A percentile compares a stretch with the other conserved stretches of the same genome.
Evolutionary conservation across 1,139 yeast species (phyloP).

Genomic region (Kodamaea fungicola): DNA sequence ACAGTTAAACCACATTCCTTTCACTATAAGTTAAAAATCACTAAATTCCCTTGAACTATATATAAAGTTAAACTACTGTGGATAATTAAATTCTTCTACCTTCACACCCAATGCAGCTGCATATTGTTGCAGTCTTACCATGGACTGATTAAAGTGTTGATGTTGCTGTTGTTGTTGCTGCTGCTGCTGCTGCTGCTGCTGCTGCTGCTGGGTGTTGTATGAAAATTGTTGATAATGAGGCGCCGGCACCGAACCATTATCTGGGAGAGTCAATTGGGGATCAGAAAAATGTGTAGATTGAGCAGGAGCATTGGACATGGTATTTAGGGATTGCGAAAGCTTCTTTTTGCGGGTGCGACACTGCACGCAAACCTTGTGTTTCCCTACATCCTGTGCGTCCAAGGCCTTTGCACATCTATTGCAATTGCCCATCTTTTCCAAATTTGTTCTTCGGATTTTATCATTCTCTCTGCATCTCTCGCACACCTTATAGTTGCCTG

Average conservation of each 20-base stretch:
- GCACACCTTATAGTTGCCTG: constrained; percentile 54
- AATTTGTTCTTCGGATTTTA: constrained; percentile 50
- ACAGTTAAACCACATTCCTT: too few species aligned
- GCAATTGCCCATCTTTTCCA: constrained; percentile 58
- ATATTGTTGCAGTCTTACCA: constrained; percentile 13
- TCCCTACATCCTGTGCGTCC: constrained; percentile 42
- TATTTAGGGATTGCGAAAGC: constrained; percentile 14
- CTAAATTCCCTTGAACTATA: neutral
- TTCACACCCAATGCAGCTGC: constrained; percentile 8
- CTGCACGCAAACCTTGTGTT: constrained; percentile 51
- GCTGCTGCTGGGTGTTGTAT: constrained; percentile 12
- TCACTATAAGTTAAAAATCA: too few species aligned
- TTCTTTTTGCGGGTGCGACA: constrained; percentile 56
- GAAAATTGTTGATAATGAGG: constrained; percentile 8
- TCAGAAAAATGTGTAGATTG: neutral
- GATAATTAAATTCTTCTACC: constrained; percentile 9
- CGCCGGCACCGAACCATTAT: constrained; percentile 1
- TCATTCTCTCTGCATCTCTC: constrained; percentile 61
- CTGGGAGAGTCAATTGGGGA: neutral
- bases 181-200: constrained; percentile 14
- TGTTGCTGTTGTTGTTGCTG: constrained; percentile 12
- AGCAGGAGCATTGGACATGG: neutral
- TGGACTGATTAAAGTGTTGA: constrained; percentile 16
- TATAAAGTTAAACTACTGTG: constrained; percentile 7
- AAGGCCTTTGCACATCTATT: constrained; percentile 57